Base-by-base conservation (phyloP, 2,329 filamentous ascomycete species). In the Penicillium freii region DNA sequence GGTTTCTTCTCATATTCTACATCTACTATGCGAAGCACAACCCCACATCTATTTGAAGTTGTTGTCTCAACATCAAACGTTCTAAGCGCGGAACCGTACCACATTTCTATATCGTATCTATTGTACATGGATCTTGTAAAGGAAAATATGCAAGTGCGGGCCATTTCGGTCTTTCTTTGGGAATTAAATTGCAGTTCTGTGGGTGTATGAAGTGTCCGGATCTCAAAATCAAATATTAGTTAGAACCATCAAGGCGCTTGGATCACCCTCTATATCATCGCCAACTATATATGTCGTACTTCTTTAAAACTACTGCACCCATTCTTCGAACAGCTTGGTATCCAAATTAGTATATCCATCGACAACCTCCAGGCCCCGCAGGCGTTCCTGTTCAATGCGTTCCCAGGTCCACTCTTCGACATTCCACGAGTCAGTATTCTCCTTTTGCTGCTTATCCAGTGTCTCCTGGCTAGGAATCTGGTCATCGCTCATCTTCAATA, bases 361-460 rank as follows among this genome's bases (percentile, higher is more conserved):
- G 5, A 85, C 83, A 31, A 85, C 73, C 57, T 77, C 73, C 66
- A 87, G 61, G 0, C 85, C 85, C 42, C 82, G 74, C 49, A 79
- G 57, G 34, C 85, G 75, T 70, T 87, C 82, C 57, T 77, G 73
- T 63, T 88, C 84, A 58, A 87, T 83, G 21, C 78, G 75, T 54
- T 85, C 80, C 84, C 84, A 87, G 3, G 79, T 80, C 84, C 84
- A 87, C 31, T 79, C 77, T 4, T 77, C 75, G 6, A 65, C 63
- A 23, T 68, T 66, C 61, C 69, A 76, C 27, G 67, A 70, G 11
- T 61, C 72, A 0, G 64, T 59, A 46, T 76, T 73, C 4, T 62
- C 65, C 51, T 66, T 66, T 61, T 68, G 67, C 55, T 73, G 66
- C 43, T 69, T 64, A 39, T 72, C 69, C 36, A 76, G 58, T 23